Evolutionary conservation across 495 filamentous ascomycete genomes (phyloP).

Genomic region (Hypoxylon lenormandii): DNA sequence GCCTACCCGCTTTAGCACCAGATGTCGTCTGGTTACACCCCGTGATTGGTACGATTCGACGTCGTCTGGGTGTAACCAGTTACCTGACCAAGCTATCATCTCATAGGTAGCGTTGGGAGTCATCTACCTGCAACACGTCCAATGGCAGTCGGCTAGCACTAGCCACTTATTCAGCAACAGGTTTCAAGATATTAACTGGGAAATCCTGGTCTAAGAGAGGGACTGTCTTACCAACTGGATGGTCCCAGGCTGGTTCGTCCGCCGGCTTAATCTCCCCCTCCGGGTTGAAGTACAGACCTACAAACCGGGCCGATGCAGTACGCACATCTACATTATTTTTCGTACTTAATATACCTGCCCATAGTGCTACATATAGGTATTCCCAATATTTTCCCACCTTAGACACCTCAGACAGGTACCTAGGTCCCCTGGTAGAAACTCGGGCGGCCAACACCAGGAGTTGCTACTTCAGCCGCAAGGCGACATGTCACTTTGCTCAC

Average conservation of each 20-base stretch:
- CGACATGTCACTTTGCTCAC: slow-evolving; percentile 20
- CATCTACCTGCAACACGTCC: slow-evolving; percentile 37
- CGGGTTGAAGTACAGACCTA: slow-evolving; percentile 20
- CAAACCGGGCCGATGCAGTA: slow-evolving; percentile 34
- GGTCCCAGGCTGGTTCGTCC: slow-evolving; percentile 13
- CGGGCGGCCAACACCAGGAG: no score
- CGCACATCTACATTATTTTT: slow-evolving; percentile 1
- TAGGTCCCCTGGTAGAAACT: no score
- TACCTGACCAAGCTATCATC: slow-evolving; percentile 18
- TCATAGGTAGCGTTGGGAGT: slow-evolving; percentile 22
- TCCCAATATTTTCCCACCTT: slow-evolving; percentile 13
- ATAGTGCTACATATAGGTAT: no score
- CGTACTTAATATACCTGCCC: background rate
- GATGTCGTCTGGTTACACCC: slow-evolving; percentile 13
- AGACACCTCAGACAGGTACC: background rate
- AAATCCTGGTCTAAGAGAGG: slow-evolving; percentile 17
- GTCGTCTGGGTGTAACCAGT: slow-evolving; percentile 29
- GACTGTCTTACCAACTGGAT: slow-evolving; percentile 32
- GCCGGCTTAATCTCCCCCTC: slow-evolving; percentile 6
- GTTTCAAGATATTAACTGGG: slow-evolving; percentile 6
- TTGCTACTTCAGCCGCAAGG: slow-evolving; percentile 28
- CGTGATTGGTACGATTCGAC: slow-evolving; percentile 19
- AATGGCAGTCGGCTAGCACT: slow-evolving; percentile 4
- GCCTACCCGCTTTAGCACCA: slow-evolving; percentile 23
- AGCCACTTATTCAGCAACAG: background rate